Evolutionary conservation across 331 rosid genomes (phyloP).

Genomic region (Malus hybrid): DNA sequence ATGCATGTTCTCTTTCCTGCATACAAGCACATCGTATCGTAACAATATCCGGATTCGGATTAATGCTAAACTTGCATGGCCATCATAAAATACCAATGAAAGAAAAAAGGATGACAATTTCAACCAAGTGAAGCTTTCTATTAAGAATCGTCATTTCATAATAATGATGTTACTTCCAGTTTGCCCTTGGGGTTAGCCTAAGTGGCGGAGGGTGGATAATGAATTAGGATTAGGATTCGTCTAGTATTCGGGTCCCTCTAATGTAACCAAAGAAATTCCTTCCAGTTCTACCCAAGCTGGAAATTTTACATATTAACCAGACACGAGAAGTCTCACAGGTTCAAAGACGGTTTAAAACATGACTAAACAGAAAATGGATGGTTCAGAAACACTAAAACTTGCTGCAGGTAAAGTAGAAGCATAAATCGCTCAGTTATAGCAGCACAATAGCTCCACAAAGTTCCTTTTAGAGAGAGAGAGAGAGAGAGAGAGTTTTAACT

Average conservation of each 20-base stretch:
- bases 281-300: too few relatives aligned
- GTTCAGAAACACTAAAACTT: not conserved
- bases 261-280: not conserved
- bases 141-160: not conserved
- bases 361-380: not conserved
- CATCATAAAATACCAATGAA: not conserved
- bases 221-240: not conserved
- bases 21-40: too few relatives aligned
- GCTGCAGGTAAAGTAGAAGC: not conserved
- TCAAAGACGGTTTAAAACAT: not conserved
- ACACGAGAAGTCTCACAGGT: not conserved
- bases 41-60: not conserved
- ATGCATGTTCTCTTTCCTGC: too few relatives aligned
- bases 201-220: not conserved
- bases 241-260: not conserved
- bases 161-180: not conserved
- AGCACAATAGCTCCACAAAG: not conserved
- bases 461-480: too few relatives aligned
- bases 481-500: not conserved
- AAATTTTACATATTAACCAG: not conserved
- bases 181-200: not conserved
- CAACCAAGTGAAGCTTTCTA: not conserved
- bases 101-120: not conserved
- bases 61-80: constrained; percentile 1
- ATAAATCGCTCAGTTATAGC: not conserved